These are phyloP conservation scores for Candida silvicultrix DNA, from an alignment of 805 yeast genomes.

Conservation along the genomic window DNA sequence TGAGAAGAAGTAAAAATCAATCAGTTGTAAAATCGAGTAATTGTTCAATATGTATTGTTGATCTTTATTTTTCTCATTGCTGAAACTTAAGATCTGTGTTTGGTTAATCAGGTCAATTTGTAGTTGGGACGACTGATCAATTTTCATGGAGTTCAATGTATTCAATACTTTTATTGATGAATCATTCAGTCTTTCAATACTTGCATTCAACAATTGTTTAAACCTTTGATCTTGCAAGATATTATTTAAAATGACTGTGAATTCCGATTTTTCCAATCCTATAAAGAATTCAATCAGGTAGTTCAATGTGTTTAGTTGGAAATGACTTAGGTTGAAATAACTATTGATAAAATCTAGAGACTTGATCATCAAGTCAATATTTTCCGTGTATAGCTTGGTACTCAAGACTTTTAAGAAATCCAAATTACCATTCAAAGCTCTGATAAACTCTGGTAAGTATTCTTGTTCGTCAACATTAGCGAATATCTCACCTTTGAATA, in stretches of 20 bases:
- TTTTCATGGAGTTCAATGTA: slow-evolving; percentile 8
- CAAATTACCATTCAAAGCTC: slow-evolving; percentile 13
- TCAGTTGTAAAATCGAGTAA: slow-evolving; percentile 43
- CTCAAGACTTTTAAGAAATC: slow-evolving; percentile 11
- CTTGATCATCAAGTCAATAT: slow-evolving; percentile 16
- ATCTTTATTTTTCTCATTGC: slow-evolving; percentile 12
- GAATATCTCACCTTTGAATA: slow-evolving; percentile 19
- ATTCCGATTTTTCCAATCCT: slow-evolving; percentile 40
- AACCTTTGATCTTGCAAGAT: slow-evolving; percentile 29
- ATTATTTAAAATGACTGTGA: slow-evolving; percentile 37
- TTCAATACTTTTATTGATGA: slow-evolving; percentile 9
- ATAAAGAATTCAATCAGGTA: slow-evolving; percentile 36
- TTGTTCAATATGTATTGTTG: slow-evolving; percentile 28
- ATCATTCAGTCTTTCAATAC: slow-evolving; percentile 6
- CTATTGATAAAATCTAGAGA: slow-evolving; percentile 16
- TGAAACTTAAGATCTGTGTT: slow-evolving; percentile 3
- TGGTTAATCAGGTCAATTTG: slow-evolving; percentile 7
- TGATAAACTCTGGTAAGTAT: slow-evolving; percentile 11
- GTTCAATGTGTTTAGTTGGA: slow-evolving; percentile 12
- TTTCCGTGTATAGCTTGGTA: slow-evolving; percentile 14
- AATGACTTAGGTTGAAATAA: slow-evolving; percentile 15
- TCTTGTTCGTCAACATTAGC: slow-evolving; percentile 8
- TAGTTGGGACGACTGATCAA: slow-evolving; percentile 14
- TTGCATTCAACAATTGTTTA: slow-evolving; percentile 4
- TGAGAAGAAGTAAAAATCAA: slow-evolving; percentile 49